phyloP scores from a whole-genome alignment of 2,329 filamentous ascomycete species.

The Penicillium glabrum region DNA sequence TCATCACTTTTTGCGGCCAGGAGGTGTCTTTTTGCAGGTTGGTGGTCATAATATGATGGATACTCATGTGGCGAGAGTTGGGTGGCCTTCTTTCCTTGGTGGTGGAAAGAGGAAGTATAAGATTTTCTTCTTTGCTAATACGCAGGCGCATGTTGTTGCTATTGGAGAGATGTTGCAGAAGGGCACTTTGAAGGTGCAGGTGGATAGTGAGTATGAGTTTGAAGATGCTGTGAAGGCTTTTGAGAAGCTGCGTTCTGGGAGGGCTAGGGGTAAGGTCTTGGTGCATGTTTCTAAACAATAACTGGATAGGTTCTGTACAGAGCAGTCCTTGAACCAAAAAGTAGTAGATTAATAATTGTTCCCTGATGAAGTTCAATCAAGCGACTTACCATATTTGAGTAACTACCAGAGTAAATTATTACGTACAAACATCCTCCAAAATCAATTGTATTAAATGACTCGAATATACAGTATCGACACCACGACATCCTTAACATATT shows the following conservation, averaged over 20 bases:
- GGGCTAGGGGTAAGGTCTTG: conserved; percentile 58
- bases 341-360: too few species aligned
- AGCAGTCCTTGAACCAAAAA: too few species aligned
- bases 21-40: conserved; percentile 55
- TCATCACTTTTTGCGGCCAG: conserved; percentile 51
- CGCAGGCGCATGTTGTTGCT: conserved; percentile 47
- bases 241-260: conserved; percentile 57
- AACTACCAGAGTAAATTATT: not conserved
- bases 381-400: not conserved
- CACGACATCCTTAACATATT: not conserved
- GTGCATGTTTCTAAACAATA: not conserved
- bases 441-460: not conserved
- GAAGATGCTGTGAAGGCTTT: conserved; percentile 59
- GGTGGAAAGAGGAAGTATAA: conserved; percentile 47
- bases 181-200: conserved; percentile 57
- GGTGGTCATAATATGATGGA: conserved; percentile 39
- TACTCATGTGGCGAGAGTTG: conserved; percentile 36
- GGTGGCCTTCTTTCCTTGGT: conserved; percentile 50
- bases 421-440: not conserved
- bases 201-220: conserved; percentile 58
- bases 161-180: conserved; percentile 58
- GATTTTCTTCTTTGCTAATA: conserved; percentile 37
- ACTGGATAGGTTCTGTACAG: not conserved
- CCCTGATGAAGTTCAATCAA: too few species aligned
- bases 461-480: not conserved